Evolutionary conservation across 148 eudicot species (phyloP), one percentile per base, ranked within the genome.

Genomic region (Suaeda aralocaspica): DNA sequence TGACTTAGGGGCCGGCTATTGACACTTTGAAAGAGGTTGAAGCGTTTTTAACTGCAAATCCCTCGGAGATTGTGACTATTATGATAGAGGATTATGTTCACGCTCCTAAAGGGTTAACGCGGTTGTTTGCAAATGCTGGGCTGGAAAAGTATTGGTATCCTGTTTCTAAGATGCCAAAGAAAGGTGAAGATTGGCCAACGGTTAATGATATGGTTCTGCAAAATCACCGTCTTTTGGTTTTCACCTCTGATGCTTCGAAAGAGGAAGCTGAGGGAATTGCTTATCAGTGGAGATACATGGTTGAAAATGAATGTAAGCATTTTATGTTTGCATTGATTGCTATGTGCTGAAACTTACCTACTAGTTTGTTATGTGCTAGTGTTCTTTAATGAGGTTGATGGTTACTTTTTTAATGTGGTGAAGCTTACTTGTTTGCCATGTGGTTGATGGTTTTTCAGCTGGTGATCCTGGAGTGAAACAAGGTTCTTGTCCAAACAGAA

Each of bases 11-110:
- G 82, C 88, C 96, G 29, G 97, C 99, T 69, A 70, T 84, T 55
- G 82, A 91, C 83, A 87, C 93, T 13, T 78, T 94, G 81, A 89
- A 79, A 72, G 97, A 91, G 81, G 96, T 94, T 59, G 99, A 94
- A 81, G 88, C 93, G 63, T 94, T 91, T 86, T 82, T 94, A 80
- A 85, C 80, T 25, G 64, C 77, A 49, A 87, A 87, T 64, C 97
- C 99, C 6, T 67, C 87, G 4, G 97, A 94, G 81, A 89, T 94
- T 26, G 86, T 94, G 57, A 94, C 99, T 53, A 89, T 91, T 70
- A 91, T 94, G 81, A 91, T 94, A n/a, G 99, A 94, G 85, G 99
- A 94, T 73, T 94, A 94, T 84, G 99, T 94, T 50, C 96, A 87
- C 74, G 46, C 87, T 4, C 92, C 99, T 8, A 91, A 91, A 81